phyloP scores from a whole-genome alignment of 2,329 filamentous ascomycete species.

The Trichoderma sp. region DNA sequence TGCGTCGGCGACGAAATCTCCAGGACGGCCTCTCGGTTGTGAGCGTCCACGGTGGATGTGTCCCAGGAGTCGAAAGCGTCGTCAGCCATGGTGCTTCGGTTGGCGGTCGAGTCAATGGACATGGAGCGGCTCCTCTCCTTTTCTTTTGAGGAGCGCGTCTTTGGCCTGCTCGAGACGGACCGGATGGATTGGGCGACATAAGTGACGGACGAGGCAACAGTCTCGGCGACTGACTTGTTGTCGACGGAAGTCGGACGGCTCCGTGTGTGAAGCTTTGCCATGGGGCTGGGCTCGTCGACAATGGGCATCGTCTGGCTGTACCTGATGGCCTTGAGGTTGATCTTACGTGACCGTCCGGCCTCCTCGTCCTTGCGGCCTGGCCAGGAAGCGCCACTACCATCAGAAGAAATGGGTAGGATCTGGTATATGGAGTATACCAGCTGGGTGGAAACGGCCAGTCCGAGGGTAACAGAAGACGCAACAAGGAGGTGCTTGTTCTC shows the following conservation, averaged over 20 bases:
- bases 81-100: slow-evolving; percentile 44
- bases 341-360: slow-evolving; percentile 25
- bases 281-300: slow-evolving; percentile 34
- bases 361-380: slow-evolving; percentile 39
- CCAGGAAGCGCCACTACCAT: slow-evolving; percentile 30
- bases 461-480: slow-evolving; percentile 50
- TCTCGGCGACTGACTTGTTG: slow-evolving; percentile 34
- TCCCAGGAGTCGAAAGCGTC: slow-evolving; percentile 77
- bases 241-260: slow-evolving; percentile 50
- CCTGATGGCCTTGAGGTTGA: slow-evolving; percentile 54
- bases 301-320: slow-evolving; percentile 51
- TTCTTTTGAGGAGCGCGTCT: slow-evolving; percentile 51
- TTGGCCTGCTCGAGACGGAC: slow-evolving; percentile 60
- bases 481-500: slow-evolving; percentile 42
- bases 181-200: slow-evolving; percentile 52
- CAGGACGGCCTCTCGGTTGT: slow-evolving; percentile 60
- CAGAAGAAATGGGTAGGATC: slow-evolving; percentile 45
- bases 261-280: slow-evolving; percentile 28
- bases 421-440: slow-evolving; percentile 52
- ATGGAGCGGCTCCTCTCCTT: slow-evolving; percentile 48
- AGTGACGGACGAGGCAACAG: slow-evolving; percentile 39
- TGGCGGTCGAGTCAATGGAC: slow-evolving; percentile 50
- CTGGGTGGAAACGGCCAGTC: slow-evolving; percentile 51
- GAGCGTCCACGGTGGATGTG: slow-evolving; percentile 66
- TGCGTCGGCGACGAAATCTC: slow-evolving; percentile 51